Percentiles rank a stretch among this genome's conserved stretches.
Conservation (phyloP, 352 stramenopile genomes). For the Globisporangium acanthophoron region DNA sequence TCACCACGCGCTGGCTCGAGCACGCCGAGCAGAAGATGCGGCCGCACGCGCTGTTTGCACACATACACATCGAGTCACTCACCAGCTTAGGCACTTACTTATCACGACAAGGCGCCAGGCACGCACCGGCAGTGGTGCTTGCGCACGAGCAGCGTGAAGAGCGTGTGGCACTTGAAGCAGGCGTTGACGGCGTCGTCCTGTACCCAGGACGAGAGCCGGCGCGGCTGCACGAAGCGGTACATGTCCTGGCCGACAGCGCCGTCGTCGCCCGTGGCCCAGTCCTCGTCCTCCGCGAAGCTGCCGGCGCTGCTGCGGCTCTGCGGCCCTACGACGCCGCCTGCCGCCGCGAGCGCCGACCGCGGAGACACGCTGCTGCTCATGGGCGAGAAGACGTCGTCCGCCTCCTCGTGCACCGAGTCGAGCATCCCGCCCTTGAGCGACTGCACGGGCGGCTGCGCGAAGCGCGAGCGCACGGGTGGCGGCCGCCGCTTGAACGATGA, state of each 20-base stretch:
- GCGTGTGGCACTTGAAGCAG: slow-evolving; percentile 80
- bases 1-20: slow-evolving; percentile 80
- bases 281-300: slow-evolving; percentile 48
- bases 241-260: slow-evolving; percentile 56
- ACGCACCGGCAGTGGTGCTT: slow-evolving; percentile 77
- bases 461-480: slow-evolving; percentile 10
- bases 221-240: slow-evolving; percentile 79
- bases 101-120: background rate
- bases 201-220: slow-evolving; percentile 75
- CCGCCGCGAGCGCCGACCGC: background rate
- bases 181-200: slow-evolving; percentile 83
- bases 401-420: slow-evolving; percentile 52
- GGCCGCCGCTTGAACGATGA: slow-evolving; percentile 42
- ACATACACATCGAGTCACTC: background rate
- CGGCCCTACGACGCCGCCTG: background rate
- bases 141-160: slow-evolving; percentile 73
- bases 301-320: slow-evolving; percentile 15
- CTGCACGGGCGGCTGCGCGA: slow-evolving; percentile 11
- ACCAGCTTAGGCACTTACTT: background rate
- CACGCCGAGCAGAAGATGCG: slow-evolving; percentile 79
- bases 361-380: slow-evolving; percentile 4
- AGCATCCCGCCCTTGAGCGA: slow-evolving; percentile 26
- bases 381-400: slow-evolving; percentile 13
- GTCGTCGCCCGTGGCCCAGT: slow-evolving; percentile 50
- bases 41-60: slow-evolving; percentile 39